Conservation (phyloP, 441 rosid species). For the Adansonia gregorii region DNA sequence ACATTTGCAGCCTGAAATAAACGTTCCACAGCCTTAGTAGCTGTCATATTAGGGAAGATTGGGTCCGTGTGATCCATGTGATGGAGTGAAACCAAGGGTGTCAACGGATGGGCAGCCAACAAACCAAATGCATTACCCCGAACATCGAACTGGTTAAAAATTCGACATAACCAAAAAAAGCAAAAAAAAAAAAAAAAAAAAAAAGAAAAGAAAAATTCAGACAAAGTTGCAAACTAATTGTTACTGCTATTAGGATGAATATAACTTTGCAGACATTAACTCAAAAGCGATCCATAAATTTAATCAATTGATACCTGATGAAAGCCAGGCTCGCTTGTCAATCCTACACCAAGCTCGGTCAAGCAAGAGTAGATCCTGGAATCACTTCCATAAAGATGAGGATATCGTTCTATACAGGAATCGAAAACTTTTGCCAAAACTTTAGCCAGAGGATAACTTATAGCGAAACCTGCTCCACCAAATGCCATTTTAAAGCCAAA, state of each 20-base stretch:
- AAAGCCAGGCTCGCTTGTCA: slow-evolving; percentile 86
- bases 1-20: slow-evolving; percentile 53
- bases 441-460: slow-evolving; percentile 82
- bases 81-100: slow-evolving; percentile 82
- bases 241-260: background rate
- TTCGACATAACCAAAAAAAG: background rate
- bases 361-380: slow-evolving; percentile 76
- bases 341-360: slow-evolving; percentile 80
- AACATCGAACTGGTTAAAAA: slow-evolving; percentile 60
- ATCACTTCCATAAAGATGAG: slow-evolving; percentile 90
- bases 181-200: no score
- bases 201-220: background rate
- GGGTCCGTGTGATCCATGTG: slow-evolving; percentile 67
- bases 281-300: background rate
- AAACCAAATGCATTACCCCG: slow-evolving; percentile 76
- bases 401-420: slow-evolving; percentile 78
- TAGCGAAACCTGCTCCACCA: slow-evolving; percentile 85
- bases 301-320: slow-evolving; percentile 67
- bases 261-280: background rate
- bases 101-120: slow-evolving; percentile 68
- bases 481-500: slow-evolving; percentile 82
- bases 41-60: slow-evolving; percentile 81
- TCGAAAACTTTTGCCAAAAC: slow-evolving; percentile 76
- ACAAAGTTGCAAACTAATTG: background rate
- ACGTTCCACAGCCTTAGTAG: slow-evolving; percentile 48